Conservation (phyloP, 2,329 filamentous ascomycete species). For the Colletotrichum tropicale region DNA sequence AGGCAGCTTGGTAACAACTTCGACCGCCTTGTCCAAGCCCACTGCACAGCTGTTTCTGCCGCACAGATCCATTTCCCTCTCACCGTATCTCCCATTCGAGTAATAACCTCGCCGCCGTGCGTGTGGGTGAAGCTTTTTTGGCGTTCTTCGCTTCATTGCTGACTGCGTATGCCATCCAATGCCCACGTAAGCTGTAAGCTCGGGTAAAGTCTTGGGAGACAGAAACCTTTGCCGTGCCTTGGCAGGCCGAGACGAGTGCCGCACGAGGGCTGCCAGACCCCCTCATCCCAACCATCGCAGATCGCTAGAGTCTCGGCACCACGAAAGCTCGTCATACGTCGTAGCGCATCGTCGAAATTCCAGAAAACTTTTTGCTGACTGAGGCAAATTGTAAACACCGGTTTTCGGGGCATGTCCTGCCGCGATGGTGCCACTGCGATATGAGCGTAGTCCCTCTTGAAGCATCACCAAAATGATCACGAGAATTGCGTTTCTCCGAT, state of each 20-base stretch:
- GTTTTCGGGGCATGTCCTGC: neutral
- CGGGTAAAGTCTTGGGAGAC: constrained; percentile 2
- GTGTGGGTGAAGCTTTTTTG: neutral
- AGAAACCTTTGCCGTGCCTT: neutral
- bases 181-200: constrained; percentile 1
- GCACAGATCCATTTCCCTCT: neutral
- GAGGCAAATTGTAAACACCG: neutral
- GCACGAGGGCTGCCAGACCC: neutral
- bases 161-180: neutral
- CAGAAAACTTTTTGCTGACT: neutral
- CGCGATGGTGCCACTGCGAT: neutral
- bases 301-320: neutral
- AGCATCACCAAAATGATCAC: neutral
- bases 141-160: neutral
- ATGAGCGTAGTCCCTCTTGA: neutral
- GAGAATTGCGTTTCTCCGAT: neutral
- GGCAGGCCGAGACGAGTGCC: neutral
- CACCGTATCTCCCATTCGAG: neutral
- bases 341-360: neutral
- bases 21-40: neutral
- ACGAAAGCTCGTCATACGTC: constrained; percentile 2
- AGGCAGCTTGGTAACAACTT: neutral
- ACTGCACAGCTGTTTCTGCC: neutral
- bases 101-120: neutral
- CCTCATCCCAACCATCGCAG: neutral